These are phyloP conservation scores for Leucoagaricus sp. DNA, from an alignment of 1,284 basidiomycete genomes.

Conservation along the genomic window DNA sequence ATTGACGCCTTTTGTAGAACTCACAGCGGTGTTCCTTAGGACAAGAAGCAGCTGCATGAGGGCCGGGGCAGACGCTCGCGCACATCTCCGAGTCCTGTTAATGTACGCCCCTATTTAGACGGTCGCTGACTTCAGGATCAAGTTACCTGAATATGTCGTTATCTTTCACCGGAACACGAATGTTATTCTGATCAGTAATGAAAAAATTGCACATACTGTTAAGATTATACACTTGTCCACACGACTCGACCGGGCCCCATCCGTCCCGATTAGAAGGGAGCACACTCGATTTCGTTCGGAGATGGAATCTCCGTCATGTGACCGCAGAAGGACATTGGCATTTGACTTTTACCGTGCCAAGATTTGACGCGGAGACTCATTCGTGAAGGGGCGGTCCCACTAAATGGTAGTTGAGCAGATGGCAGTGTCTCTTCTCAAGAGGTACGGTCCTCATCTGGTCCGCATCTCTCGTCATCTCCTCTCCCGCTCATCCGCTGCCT, in stretches of 20 bases:
- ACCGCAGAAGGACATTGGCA: background rate
- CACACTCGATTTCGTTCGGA: conserved; percentile 10
- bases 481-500: background rate
- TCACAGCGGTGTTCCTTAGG: background rate
- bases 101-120: background rate
- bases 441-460: background rate
- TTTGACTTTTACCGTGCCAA: background rate
- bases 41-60: background rate
- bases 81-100: no score
- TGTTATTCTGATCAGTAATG: background rate
- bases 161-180: background rate
- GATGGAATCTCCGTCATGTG: conserved; percentile 12
- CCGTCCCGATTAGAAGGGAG: background rate
- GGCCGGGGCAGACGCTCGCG: no score
- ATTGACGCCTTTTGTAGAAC: background rate
- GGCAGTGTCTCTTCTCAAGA: background rate
- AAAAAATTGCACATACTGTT: background rate
- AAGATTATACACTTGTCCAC: background rate
- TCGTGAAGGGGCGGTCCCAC: background rate
- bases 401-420: conserved; percentile 1
- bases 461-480: background rate
- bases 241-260: background rate
- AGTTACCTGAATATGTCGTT: background rate
- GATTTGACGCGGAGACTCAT: conserved; percentile 16
- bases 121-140: background rate